These are phyloP conservation scores for Suillus bovinus DNA, from an alignment of 768 basidiomycete species.

Conservation along the genomic window DNA sequence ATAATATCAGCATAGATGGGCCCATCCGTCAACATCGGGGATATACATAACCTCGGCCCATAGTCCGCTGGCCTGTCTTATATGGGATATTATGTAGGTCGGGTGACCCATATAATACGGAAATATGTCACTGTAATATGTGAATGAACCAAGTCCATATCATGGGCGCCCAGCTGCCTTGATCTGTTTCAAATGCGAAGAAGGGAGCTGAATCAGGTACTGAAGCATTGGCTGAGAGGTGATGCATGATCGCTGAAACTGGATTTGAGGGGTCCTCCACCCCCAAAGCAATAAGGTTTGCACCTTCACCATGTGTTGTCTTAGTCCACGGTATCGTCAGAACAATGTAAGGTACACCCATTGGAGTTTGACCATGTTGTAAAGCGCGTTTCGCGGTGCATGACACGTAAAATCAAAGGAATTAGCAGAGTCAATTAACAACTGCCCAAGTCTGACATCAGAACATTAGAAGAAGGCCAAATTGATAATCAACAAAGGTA, in stretches of 20 bases:
- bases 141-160: neutral
- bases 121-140: too few relatives aligned
- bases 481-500: neutral
- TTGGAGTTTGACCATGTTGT: neutral
- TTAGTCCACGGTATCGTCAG: neutral
- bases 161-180: neutral
- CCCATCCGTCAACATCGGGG: too few relatives aligned
- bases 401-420: neutral
- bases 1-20: too few relatives aligned
- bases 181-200: too few relatives aligned
- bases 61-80: too few relatives aligned
- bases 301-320: neutral
- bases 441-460: neutral
- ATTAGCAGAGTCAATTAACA: rapidly evolving
- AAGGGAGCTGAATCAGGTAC: too few relatives aligned
- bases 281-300: rapidly evolving
- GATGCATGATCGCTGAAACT: neutral
- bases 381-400: too few relatives aligned
- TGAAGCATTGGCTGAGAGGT: neutral
- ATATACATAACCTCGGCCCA: too few relatives aligned
- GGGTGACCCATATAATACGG: too few relatives aligned
- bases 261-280: neutral
- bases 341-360: rapidly evolving
- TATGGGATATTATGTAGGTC: too few relatives aligned
- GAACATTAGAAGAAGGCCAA: neutral